Evolutionary conservation across 1,139 yeast species (phyloP).

Genomic region (Candida sanyaensis): DNA sequence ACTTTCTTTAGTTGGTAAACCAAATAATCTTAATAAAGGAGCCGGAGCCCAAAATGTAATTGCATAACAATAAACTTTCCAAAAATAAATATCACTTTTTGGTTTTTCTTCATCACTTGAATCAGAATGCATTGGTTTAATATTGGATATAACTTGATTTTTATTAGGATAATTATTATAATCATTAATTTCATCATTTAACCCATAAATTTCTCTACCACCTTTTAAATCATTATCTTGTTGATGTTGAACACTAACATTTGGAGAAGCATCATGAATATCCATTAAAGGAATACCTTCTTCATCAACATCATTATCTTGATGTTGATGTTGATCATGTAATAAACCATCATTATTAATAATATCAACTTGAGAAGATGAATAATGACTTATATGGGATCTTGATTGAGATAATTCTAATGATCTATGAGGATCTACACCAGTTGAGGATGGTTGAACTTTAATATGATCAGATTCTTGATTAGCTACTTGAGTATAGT

Average conservation of each 20-base stretch:
- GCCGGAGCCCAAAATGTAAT: slow-evolving; percentile 94
- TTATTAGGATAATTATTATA: slow-evolving; percentile 24
- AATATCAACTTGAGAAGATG: not conserved
- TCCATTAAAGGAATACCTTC: slow-evolving; percentile 52
- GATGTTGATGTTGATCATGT: too few species aligned
- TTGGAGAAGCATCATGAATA: slow-evolving; percentile 21
- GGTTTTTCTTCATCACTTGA: slow-evolving; percentile 15
- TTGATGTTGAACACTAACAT: not conserved
- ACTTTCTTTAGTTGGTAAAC: slow-evolving; percentile 75
- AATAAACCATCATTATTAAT: not conserved
- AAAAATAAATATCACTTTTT: slow-evolving; percentile 51
- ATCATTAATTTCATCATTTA: slow-evolving; percentile 55
- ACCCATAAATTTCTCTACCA: slow-evolving; percentile 58
- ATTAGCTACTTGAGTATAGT: slow-evolving; percentile 79
- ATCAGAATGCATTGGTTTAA: slow-evolving; percentile 6
- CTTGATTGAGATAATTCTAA: slow-evolving; percentile 14
- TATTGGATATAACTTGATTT: slow-evolving; percentile 27
- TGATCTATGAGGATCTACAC: slow-evolving; percentile 58
- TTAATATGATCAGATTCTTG: slow-evolving; percentile 63
- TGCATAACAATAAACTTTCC: slow-evolving; percentile 80
- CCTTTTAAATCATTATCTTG: slow-evolving; percentile 19
- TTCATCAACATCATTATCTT: slow-evolving; percentile 14
- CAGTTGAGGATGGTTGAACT: slow-evolving; percentile 74
- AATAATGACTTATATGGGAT: slow-evolving; percentile 11
- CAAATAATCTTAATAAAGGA: slow-evolving; percentile 68